These are phyloP conservation scores for Candida pseudofarinosa DNA, from an alignment of 805 yeast species.

Conservation along the genomic window DNA sequence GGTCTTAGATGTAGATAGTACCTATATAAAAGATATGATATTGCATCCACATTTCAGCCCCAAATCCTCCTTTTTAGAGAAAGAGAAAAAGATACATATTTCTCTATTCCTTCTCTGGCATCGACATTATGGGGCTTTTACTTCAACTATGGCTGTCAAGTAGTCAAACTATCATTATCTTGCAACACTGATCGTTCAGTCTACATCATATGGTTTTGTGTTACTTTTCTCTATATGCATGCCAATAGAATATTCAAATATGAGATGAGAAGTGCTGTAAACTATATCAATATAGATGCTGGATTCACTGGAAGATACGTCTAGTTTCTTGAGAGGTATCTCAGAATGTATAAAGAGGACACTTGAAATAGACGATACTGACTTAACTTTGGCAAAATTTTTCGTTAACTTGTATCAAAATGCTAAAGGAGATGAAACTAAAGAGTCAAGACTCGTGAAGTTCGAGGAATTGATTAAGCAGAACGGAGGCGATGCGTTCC, in stretches of 20 bases:
- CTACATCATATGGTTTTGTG: too few species aligned
- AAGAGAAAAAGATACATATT: too few species aligned
- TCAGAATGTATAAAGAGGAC: constrained; percentile 9
- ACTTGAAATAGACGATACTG: constrained; percentile 20
- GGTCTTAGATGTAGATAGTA: too few species aligned
- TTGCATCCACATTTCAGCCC: too few species aligned
- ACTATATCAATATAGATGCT: background rate
- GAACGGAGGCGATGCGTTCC: constrained; percentile 43
- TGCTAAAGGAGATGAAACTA: constrained; percentile 1
- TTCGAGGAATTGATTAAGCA: constrained; percentile 14
- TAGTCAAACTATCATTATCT: too few species aligned
- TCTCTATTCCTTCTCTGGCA: too few species aligned
- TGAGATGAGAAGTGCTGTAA: background rate
- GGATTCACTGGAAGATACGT: background rate
- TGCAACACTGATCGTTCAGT: too few species aligned
- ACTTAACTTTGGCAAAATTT: constrained; percentile 24
- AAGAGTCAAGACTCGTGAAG: constrained; percentile 3
- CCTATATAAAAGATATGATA: too few species aligned
- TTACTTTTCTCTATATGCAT: background rate
- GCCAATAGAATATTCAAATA: background rate
- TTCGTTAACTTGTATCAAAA: constrained; percentile 21
- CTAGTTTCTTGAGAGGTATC: background rate
- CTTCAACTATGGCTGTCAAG: too few species aligned
- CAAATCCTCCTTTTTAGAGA: too few species aligned
- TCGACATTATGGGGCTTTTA: too few species aligned